Evolutionary conservation across 805 yeast species (phyloP).

Genomic region (Candida broadrunensis): DNA sequence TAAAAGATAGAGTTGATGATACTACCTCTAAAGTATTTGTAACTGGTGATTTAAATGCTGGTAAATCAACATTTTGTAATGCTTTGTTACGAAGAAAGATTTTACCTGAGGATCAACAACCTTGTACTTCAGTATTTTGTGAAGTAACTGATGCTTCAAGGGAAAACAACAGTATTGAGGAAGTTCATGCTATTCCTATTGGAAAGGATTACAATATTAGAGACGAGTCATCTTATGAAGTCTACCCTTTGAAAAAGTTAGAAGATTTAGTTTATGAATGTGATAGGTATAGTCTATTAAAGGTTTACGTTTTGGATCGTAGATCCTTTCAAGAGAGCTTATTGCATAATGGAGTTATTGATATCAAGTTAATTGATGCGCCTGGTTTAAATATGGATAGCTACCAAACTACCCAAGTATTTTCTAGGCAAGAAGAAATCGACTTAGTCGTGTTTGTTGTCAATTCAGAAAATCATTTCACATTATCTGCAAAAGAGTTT

Average conservation of each 20-base stretch:
- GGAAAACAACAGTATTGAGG: conserved; percentile 73
- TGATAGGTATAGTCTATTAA: conserved; percentile 68
- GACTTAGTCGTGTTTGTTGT: conserved; percentile 96
- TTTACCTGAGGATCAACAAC: conserved; percentile 95
- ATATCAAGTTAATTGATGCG: conserved; percentile 90
- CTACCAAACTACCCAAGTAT: conserved; percentile 90
- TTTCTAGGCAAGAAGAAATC: conserved; percentile 94
- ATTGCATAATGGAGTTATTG: conserved; percentile 85
- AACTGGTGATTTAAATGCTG: conserved; percentile 96
- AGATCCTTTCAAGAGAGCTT: conserved; percentile 67
- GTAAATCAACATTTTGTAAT: conserved; percentile 94
- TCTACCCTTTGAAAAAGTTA: conserved; percentile 52
- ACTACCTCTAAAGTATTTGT: conserved; percentile 91
- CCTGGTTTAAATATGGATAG: conserved; percentile 96
- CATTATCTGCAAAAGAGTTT: conserved; percentile 91
- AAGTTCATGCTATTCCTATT: conserved; percentile 85
- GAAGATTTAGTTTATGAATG: conserved; percentile 70
- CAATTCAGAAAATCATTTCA: conserved; percentile 93
- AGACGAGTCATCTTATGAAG: conserved; percentile 66
- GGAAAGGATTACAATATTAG: conserved; percentile 47
- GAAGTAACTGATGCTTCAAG: conserved; percentile 80
- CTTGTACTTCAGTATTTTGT: conserved; percentile 94
- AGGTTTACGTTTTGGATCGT: conserved; percentile 78
- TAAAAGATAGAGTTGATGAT: conserved; percentile 81
- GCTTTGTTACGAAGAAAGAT: conserved; percentile 74